Evolutionary conservation across 78 protist genomes (phyloP).

Genomic region (Tieghemostelium lacteum): DNA sequence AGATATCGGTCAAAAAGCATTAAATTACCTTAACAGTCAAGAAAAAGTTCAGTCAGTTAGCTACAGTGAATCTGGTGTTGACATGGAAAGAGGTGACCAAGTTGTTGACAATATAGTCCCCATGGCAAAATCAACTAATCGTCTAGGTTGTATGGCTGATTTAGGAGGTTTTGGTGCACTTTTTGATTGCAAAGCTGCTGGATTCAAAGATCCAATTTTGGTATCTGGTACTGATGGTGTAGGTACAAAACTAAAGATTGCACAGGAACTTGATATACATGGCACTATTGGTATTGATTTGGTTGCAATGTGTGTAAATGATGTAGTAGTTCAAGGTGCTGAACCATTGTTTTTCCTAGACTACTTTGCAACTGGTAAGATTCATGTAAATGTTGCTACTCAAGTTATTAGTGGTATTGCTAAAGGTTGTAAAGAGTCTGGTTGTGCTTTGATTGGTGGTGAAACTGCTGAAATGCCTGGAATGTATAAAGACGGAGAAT

Average conservation of each 20-base stretch:
- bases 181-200: conserved; percentile 88
- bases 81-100: conserved; percentile 87
- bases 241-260: conserved; percentile 93
- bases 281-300: conserved; percentile 89
- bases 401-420: conserved; percentile 89
- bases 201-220: conserved; percentile 87
- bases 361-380: conserved; percentile 92
- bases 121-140: conserved; percentile 69
- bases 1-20: conserved; percentile 82
- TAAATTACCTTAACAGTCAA: neutral
- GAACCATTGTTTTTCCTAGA: conserved; percentile 95
- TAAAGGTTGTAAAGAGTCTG: conserved; percentile 78
- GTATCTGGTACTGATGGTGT: conserved; percentile 95
- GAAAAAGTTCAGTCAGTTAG: conserved; percentile 20
- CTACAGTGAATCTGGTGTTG: conserved; percentile 89
- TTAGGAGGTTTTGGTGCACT: conserved; percentile 94
- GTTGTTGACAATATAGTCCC: conserved; percentile 90
- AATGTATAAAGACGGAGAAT: conserved; percentile 89
- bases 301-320: conserved; percentile 95
- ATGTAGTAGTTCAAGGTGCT: conserved; percentile 92
- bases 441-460: conserved; percentile 93
- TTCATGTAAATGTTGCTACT: conserved; percentile 80
- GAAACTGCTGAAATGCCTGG: conserved; percentile 96
- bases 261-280: conserved; percentile 80
- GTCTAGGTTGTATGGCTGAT: conserved; percentile 86